phyloP scores from a whole-genome alignment of 1,284 basidiomycete genomes.

The Fomitiporia mediterranea region DNA sequence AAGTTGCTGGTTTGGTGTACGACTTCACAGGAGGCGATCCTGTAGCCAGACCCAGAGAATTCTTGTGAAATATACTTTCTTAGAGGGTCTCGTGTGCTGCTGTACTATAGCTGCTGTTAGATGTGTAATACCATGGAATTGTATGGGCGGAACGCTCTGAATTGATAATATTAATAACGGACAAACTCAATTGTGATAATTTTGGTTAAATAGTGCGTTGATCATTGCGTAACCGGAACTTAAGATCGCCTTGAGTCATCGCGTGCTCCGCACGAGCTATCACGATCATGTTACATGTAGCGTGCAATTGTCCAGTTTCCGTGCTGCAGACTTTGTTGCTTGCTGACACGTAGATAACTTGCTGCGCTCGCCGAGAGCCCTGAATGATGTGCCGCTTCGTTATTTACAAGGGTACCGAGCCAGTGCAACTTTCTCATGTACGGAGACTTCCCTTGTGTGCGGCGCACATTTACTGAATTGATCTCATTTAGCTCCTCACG shows the following conservation, averaged over 20 bases:
- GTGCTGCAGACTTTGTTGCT: not conserved
- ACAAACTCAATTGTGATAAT: too few relatives aligned
- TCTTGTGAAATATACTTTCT: conserved; percentile 37
- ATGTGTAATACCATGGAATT: not conserved
- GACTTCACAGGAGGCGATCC: conserved; percentile 74
- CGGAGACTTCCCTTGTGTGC: conserved; percentile 25
- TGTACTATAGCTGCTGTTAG: not conserved
- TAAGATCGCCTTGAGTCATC: not conserved
- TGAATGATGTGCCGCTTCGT: conserved; percentile 77
- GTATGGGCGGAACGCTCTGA: not conserved
- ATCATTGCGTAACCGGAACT: not conserved
- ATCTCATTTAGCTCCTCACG: conserved; percentile 64
- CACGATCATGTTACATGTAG: not conserved
- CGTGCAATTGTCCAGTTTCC: not conserved
- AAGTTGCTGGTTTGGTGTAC: conserved; percentile 78
- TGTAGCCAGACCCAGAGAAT: conserved; percentile 62
- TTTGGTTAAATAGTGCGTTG: not conserved
- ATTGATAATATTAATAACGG: too few relatives aligned
- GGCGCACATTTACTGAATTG: not conserved
- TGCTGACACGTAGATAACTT: not conserved
- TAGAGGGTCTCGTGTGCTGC: not conserved
- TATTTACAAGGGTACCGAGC: conserved; percentile 87
- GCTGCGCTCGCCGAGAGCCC: not conserved
- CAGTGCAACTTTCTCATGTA: conserved; percentile 61
- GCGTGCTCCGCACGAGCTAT: not conserved